Percentiles rank a stretch among this genome's conserved stretches.
phyloP scores from a whole-genome alignment of 164 flowering plant genomes.

The Houttuynia cordata region DNA sequence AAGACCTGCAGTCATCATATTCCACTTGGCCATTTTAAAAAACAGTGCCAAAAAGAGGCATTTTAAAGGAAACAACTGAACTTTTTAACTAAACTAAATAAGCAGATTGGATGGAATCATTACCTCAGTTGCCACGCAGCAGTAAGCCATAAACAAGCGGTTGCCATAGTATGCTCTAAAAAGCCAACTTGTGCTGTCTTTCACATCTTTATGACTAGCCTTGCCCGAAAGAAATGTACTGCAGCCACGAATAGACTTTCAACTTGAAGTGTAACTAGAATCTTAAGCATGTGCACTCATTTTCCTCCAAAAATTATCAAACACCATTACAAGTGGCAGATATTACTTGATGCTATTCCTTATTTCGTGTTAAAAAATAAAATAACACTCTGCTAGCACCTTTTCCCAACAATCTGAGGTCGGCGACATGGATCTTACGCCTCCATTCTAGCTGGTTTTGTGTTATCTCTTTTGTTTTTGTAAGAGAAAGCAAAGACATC shows the following conservation, averaged over 20 bases:
- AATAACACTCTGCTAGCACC: no score
- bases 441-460: no score
- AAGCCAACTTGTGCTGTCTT: constrained; percentile 87
- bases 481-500: no score
- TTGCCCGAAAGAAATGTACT: constrained; percentile 84
- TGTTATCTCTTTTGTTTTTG: no score
- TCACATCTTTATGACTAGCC: constrained; percentile 91
- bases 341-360: no score
- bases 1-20: constrained; percentile 48
- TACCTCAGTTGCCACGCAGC: constrained; percentile 95
- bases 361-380: no score
- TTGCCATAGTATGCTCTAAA: constrained; percentile 76
- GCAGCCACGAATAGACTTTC: constrained; percentile 14
- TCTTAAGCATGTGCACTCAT: background rate
- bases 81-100: background rate
- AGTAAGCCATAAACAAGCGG: constrained; percentile 77
- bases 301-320: no score
- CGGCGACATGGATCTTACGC: no score
- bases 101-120: background rate
- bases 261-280: background rate
- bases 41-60: no score
- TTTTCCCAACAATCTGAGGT: no score
- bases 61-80: background rate
- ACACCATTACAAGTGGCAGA: no score
- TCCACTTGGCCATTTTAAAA: constrained; percentile 1